Percentiles rank a stretch among this genome's conserved stretches.
These are phyloP conservation scores for Mortierella hygrophila DNA, from an alignment of 192 early-diverging fungal species.

Conservation along the genomic window DNA sequence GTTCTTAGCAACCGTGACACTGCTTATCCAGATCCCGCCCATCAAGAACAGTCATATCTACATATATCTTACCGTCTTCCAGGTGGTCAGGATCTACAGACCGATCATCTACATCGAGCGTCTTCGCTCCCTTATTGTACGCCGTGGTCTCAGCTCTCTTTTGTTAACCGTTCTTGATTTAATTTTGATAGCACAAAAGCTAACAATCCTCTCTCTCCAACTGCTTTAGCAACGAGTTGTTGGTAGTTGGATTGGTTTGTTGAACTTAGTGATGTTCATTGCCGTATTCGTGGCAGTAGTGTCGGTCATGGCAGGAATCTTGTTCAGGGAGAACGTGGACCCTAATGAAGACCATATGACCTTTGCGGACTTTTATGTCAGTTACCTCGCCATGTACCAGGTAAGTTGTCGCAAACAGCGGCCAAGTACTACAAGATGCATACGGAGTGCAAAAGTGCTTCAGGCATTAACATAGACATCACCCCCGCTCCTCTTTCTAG, in stretches of 20 bases:
- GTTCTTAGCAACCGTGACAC: constrained; percentile 59
- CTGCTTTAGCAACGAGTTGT: constrained; percentile 61
- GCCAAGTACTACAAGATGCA: neutral
- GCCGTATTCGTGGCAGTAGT: constrained; percentile 63
- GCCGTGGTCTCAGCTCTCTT: neutral
- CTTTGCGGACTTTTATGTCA: constrained; percentile 65
- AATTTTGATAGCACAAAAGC: neutral
- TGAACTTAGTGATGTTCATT: constrained; percentile 72
- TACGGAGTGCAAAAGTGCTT: neutral
- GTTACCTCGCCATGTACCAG: constrained; percentile 68
- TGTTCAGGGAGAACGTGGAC: constrained; percentile 38
- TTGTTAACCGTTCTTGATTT: neutral
- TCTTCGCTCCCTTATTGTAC: constrained; percentile 62
- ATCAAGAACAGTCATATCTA: constrained; percentile 58
- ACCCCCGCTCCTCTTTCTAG: constrained; percentile 16
- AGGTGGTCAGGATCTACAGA: constrained; percentile 64
- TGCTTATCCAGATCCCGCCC: constrained; percentile 65
- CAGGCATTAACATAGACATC: neutral
- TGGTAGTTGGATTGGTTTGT: constrained; percentile 68
- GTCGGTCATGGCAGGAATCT: constrained; percentile 60
- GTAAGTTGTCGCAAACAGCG: constrained; percentile 25
- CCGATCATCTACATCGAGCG: constrained; percentile 64
- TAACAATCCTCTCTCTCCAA: neutral
- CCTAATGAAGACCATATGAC: constrained; percentile 10
- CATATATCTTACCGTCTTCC: constrained; percentile 67